These are phyloP conservation scores for Aspergillus candidus DNA, from an alignment of 2,329 filamentous ascomycete genomes.

Conservation along the genomic window DNA sequence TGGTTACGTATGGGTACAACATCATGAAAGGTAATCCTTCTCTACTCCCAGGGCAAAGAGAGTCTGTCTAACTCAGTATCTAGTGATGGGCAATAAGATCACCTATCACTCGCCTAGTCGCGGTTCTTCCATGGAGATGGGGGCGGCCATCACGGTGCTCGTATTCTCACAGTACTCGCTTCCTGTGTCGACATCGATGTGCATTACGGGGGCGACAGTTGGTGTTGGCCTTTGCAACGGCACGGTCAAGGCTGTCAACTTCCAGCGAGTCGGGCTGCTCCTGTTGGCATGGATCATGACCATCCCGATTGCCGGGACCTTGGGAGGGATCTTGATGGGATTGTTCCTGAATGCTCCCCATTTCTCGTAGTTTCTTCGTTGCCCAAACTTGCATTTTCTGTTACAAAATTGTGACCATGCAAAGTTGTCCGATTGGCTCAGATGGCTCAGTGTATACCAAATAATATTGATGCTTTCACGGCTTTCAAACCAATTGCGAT, in stretches of 20 bases:
- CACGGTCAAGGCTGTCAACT: conserved; percentile 66
- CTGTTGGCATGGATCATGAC: conserved; percentile 62
- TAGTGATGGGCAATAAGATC: conserved; percentile 75
- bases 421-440: no score
- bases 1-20: conserved; percentile 73
- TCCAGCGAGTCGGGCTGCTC: conserved; percentile 63
- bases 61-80: conserved; percentile 13
- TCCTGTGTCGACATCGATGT: conserved; percentile 72
- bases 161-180: conserved; percentile 70
- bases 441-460: no score
- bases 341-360: conserved; percentile 55
- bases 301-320: conserved; percentile 56
- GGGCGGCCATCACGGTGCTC: conserved; percentile 68
- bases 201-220: conserved; percentile 72
- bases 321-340: conserved; percentile 50
- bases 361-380: conserved; percentile 28
- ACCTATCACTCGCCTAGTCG: conserved; percentile 60
- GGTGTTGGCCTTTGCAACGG: conserved; percentile 75
- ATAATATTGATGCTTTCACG: no score
- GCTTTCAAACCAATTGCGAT: no score
- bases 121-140: conserved; percentile 70
- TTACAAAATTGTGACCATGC: no score
- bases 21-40: conserved; percentile 65
- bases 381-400: no score
- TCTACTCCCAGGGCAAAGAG: background rate